Conservation (phyloP, 768 basidiomycete genomes). For the Lyophyllum decastes region DNA sequence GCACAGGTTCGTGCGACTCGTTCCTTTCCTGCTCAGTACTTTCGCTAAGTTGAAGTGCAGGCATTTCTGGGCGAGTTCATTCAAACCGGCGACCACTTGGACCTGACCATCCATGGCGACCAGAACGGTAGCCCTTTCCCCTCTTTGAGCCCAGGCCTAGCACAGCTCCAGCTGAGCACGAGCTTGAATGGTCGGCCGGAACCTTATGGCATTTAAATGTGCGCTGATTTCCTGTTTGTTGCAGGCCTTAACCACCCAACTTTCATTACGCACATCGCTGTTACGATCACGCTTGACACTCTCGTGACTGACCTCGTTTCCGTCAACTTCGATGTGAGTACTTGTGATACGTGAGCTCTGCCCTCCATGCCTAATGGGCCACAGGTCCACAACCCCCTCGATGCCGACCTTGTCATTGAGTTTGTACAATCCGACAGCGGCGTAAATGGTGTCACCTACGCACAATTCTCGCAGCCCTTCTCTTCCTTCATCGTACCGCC, state of each 20-base stretch:
- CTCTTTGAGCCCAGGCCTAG: constrained; percentile 56
- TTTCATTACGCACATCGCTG: constrained; percentile 58
- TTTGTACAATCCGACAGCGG: constrained; percentile 58
- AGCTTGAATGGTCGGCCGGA: constrained; percentile 45
- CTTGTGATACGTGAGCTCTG: not conserved
- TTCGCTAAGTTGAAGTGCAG: constrained; percentile 24
- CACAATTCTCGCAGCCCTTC: constrained; percentile 59
- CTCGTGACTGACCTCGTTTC: constrained; percentile 51
- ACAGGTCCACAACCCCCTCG: constrained; percentile 58
- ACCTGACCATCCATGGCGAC: constrained; percentile 63
- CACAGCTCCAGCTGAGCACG: constrained; percentile 51
- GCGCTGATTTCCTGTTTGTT: not conserved
- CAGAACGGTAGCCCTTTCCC: constrained; percentile 58
- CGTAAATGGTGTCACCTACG: constrained; percentile 53
- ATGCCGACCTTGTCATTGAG: constrained; percentile 55
- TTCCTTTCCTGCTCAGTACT: not conserved
- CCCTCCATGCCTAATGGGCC: not conserved
- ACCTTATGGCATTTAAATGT: not conserved
- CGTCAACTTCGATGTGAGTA: constrained; percentile 58
- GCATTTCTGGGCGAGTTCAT: constrained; percentile 63
- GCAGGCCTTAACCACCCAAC: constrained; percentile 50
- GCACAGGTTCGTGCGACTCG: constrained; percentile 42
- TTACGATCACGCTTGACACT: constrained; percentile 50
- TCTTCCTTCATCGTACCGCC: constrained; percentile 56
- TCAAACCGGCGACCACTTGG: constrained; percentile 46